Base-by-base conservation (phyloP, 1,139 yeast genomes). In the Nadsonia starkeyi-henricii region DNA sequence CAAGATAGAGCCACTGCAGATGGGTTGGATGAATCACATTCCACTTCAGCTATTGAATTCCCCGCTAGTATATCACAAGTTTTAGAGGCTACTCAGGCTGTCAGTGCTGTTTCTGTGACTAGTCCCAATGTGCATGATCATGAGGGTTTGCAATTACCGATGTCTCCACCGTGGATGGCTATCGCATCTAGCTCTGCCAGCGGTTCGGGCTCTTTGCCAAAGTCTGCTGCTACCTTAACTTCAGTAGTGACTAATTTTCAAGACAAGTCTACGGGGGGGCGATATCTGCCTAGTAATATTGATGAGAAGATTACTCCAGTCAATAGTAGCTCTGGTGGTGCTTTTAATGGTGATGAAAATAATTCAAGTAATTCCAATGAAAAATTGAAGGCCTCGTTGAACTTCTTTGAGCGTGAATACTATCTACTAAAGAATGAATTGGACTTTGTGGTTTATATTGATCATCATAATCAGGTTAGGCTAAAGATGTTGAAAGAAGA, bases 401-500 rank as follows among this genome's bases (percentile, higher is more conserved):
- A 71, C 44, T 76, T 69, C 54, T 79, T 75, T 55, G 77, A 74
- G 50, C 64, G 88, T 51, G 84, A 81, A 54, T 64, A 81, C 30
- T 61, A 81, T 47, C 66, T 81, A 42, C 60, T 74, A 51, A 72
- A 73, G 50, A 81, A 81, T 58, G 89, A 81, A 58, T 66, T 79
- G 45, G 83, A 79, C 47, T 81, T 81, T 58, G 68, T 77, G 9
- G 69, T 73, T 48, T 80, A 77, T 58, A 62, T 78, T 60, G 76
- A 75, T 51, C 71, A 73, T 51, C 68, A 78, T 53, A 72, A 71
- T 49, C 74, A 75, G 53, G 68, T 68, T 48, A 70, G 75, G 44
- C 71, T 74, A 48, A 62, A 72, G 23, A 55, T 63, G 43, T 57
- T 70, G 47, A 64, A 65, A 42, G 63, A 66, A 43, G 68, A 71